Percentiles rank a stretch among this genome's conserved stretches.
phyloP scores from a whole-genome alignment of 208 protist genomes.

The Leptomonas seymouri region DNA sequence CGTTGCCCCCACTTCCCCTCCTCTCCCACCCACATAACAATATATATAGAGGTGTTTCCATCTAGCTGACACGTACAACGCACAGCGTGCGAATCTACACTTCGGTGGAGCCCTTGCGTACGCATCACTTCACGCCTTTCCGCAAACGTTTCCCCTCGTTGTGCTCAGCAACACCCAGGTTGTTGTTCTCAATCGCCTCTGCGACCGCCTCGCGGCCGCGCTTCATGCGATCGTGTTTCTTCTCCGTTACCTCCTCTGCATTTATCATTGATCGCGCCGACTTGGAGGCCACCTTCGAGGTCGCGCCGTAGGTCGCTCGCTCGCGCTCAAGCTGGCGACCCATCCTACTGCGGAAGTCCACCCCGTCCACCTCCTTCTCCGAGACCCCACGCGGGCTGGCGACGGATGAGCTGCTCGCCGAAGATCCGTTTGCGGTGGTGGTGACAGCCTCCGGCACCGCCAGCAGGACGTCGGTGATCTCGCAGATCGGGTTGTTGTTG shows the following conservation, averaged over 20 bases:
- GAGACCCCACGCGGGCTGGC: slow-evolving; percentile 43
- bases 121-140: no score
- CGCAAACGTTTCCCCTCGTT: slow-evolving; percentile 31
- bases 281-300: slow-evolving; percentile 71
- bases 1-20: no score
- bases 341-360: slow-evolving; percentile 80
- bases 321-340: slow-evolving; percentile 63
- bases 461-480: slow-evolving; percentile 54
- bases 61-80: no score
- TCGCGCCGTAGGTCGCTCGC: slow-evolving; percentile 71
- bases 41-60: no score
- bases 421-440: no score
- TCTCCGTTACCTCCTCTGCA: slow-evolving; percentile 51
- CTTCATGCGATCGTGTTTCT: slow-evolving; percentile 53
- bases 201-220: slow-evolving; percentile 62
- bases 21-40: no score
- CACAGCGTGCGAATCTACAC: no score
- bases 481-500: slow-evolving; percentile 60
- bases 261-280: slow-evolving; percentile 66
- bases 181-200: slow-evolving; percentile 64
- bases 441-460: slow-evolving; percentile 31
- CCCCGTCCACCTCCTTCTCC: slow-evolving; percentile 41
- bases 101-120: no score
- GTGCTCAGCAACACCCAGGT: slow-evolving; percentile 17
- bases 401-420: slow-evolving; percentile 18